A percentile compares a stretch with the other conserved stretches of the same genome.
Conservation (phyloP, 176 grass and related monocot genomes). For the Eleusine indica region DNA sequence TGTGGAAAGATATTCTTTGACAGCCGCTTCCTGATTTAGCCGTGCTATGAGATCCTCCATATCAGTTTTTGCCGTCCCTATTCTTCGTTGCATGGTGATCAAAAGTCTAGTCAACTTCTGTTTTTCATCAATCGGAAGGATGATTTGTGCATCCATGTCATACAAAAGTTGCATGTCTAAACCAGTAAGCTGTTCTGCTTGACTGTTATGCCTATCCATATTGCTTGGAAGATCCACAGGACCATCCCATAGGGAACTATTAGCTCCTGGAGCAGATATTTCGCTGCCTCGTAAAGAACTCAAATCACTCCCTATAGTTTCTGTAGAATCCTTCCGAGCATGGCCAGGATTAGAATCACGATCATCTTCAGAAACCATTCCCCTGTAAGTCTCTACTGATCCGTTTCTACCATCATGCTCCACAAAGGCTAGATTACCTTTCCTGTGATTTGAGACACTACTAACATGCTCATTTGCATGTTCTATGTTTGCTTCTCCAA, state of each 20-base stretch:
- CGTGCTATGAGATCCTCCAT: slow-evolving; percentile 99
- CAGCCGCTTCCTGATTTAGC: slow-evolving; percentile 90
- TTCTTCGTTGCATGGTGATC: slow-evolving; percentile 79
- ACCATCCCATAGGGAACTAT: slow-evolving; percentile 72
- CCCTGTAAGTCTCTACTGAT: slow-evolving; percentile 37
- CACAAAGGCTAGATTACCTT: slow-evolving; percentile 40
- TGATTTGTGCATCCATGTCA: slow-evolving; percentile 66
- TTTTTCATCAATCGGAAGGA: slow-evolving; percentile 89
- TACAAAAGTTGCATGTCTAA: slow-evolving; percentile 59
- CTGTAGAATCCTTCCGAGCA: slow-evolving; percentile 77
- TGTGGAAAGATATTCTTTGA: slow-evolving; percentile 95
- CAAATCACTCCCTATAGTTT: slow-evolving; percentile 91
- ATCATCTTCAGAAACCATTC: slow-evolving; percentile 54
- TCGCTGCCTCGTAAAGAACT: slow-evolving; percentile 97
- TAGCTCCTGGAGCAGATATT: slow-evolving; percentile 65
- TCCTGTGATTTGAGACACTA: slow-evolving; percentile 46
- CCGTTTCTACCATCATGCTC: slow-evolving; percentile 52
- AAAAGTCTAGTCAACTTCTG: slow-evolving; percentile 85
- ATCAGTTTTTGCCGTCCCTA: slow-evolving; percentile 82
- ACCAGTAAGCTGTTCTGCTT: slow-evolving; percentile 56
- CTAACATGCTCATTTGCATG: slow-evolving; percentile 42
- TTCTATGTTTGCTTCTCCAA: slow-evolving; percentile 56
- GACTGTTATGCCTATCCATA: slow-evolving; percentile 64
- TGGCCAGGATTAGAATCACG: slow-evolving; percentile 57
- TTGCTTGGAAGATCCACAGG: slow-evolving; percentile 59